Percentiles rank a stretch among this genome's conserved stretches.
Conservation (phyloP, 2,329 filamentous ascomycete genomes). For the Albifimbria verrucaria region DNA sequence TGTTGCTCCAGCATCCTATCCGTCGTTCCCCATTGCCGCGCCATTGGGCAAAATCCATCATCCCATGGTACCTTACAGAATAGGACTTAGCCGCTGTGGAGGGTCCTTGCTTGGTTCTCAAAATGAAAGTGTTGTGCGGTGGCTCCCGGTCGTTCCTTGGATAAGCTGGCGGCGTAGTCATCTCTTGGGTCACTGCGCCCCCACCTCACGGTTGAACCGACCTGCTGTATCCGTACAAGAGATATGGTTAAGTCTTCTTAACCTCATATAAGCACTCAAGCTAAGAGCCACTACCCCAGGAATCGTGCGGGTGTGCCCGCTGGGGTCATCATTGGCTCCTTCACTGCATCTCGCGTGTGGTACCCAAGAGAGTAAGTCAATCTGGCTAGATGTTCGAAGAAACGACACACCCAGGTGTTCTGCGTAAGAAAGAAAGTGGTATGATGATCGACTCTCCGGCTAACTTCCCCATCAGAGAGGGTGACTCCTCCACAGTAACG, state of each 20-base stretch:
- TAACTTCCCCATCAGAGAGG: not conserved
- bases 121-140: no score
- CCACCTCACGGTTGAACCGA: not conserved
- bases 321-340: not conserved
- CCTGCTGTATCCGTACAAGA: not conserved
- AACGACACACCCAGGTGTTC: no score
- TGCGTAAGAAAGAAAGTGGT: not conserved
- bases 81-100: not conserved
- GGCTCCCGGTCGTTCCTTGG: no score
- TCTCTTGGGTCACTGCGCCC: no score
- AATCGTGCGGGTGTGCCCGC: not conserved
- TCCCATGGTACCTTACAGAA: not conserved
- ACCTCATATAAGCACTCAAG: not conserved
- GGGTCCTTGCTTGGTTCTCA: no score
- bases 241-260: not conserved
- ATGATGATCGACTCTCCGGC: not conserved
- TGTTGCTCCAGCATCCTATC: not conserved
- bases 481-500: not conserved
- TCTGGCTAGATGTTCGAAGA: no score
- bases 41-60: not conserved
- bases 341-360: no score
- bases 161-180: no score
- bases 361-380: no score
- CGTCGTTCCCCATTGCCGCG: not conserved
- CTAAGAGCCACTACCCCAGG: not conserved